Percentiles rank a stretch among this genome's conserved stretches.
phyloP scores from a whole-genome alignment of 2,329 filamentous ascomycete genomes.

The Sclerotinia nivalis region DNA sequence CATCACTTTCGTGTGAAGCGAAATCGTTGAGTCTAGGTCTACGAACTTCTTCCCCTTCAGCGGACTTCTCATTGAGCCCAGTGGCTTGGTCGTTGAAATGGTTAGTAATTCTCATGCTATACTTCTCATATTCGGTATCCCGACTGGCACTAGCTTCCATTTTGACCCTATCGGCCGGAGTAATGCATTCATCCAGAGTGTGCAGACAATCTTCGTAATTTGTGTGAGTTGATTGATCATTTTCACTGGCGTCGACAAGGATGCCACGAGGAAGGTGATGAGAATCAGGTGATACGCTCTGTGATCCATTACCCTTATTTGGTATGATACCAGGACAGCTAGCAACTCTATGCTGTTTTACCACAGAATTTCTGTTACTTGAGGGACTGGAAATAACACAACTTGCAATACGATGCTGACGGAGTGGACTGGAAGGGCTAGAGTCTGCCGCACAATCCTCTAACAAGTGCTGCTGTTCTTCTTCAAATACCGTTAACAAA shows the following conservation, averaged over 20 bases:
- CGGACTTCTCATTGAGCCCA: neutral
- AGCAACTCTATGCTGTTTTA: constrained; percentile 9
- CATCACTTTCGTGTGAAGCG: constrained; percentile 3
- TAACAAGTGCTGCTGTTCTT: constrained; percentile 13
- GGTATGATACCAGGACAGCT: constrained; percentile 15
- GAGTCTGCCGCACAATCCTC: constrained; percentile 10
- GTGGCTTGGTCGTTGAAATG: neutral
- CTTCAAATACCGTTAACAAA: neutral
- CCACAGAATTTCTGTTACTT: neutral
- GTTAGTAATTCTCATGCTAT: neutral
- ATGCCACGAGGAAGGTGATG: neutral
- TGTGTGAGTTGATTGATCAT: constrained; percentile 2
- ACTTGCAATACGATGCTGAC: constrained; percentile 14
- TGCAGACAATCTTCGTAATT: constrained; percentile 18
- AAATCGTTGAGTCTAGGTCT: constrained; percentile 1
- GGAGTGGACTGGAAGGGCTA: constrained; percentile 11
- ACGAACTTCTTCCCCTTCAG: neutral
- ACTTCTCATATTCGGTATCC: neutral
- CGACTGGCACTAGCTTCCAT: constrained; percentile 14
- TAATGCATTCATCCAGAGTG: constrained; percentile 15
- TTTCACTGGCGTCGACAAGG: neutral
- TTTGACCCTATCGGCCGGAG: constrained; percentile 9
- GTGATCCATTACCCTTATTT: neutral
- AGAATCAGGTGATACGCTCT: neutral
- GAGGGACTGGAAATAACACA: constrained; percentile 6